Percentiles rank a stretch among this genome's conserved stretches.
phyloP scores from a whole-genome alignment of 2,329 filamentous ascomycete genomes.

The Fusarium domesticum region DNA sequence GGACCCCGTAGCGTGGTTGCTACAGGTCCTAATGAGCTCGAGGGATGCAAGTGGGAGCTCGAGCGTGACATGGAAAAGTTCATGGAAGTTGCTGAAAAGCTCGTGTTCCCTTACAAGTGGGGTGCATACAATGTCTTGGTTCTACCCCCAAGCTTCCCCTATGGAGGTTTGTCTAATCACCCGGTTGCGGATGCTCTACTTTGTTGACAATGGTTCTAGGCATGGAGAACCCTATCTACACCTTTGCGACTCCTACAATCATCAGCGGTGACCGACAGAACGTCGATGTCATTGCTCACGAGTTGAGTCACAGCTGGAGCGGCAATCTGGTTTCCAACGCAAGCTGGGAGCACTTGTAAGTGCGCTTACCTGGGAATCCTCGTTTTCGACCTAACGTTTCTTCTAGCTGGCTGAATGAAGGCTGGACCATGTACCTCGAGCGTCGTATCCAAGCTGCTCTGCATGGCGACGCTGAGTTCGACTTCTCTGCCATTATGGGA shows the following conservation, averaged over 20 bases:
- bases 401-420: conserved; percentile 66
- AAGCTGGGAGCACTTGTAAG: conserved; percentile 77
- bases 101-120: conserved; percentile 88
- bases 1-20: conserved; percentile 82
- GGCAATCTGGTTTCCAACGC: conserved; percentile 79
- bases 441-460: conserved; percentile 73
- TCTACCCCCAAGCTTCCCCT: conserved; percentile 85
- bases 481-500: conserved; percentile 94
- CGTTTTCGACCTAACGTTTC: conserved; percentile 3
- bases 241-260: conserved; percentile 91
- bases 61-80: conserved; percentile 90
- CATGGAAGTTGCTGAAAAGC: conserved; percentile 77
- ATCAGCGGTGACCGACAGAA: conserved; percentile 90
- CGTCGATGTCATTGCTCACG: conserved; percentile 93
- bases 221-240: conserved; percentile 92
- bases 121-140: conserved; percentile 93
- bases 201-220: conserved; percentile 39
- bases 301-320: conserved; percentile 75
- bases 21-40: conserved; percentile 82
- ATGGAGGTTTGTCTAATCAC: conserved; percentile 58
- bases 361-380: conserved; percentile 5
- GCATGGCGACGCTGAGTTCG: conserved; percentile 80
- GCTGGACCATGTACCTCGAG: conserved; percentile 95
- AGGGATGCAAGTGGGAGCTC: conserved; percentile 84
- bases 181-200: not conserved